A percentile compares a stretch with the other conserved stretches of the same genome.
phyloP scores from a whole-genome alignment of 2,329 filamentous ascomycete species.

The Conoideocrella luteorostrata region DNA sequence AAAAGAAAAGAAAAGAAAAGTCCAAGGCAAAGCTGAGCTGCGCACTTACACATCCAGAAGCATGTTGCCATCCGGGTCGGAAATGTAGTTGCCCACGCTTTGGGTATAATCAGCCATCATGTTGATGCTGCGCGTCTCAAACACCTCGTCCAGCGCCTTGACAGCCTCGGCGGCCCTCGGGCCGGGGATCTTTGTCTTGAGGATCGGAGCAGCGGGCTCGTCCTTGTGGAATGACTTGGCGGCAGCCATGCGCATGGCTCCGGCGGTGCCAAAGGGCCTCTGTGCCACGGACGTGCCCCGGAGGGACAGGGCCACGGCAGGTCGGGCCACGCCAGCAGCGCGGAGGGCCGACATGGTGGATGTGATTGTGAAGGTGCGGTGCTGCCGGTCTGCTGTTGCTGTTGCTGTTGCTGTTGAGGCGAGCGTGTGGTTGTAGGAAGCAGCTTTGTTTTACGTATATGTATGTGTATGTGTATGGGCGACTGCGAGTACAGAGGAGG shows the following conservation, averaged over 20 bases:
- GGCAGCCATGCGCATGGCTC: slow-evolving; percentile 20
- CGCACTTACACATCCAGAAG: slow-evolving; percentile 63
- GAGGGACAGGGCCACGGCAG: slow-evolving; percentile 3
- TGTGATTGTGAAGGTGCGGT: no score
- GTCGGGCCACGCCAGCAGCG: slow-evolving; percentile 9
- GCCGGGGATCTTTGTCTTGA: slow-evolving; percentile 64
- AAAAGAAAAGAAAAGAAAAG: not conserved
- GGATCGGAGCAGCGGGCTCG: slow-evolving; percentile 45
- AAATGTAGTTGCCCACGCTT: slow-evolving; percentile 75
- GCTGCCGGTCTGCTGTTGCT: no score
- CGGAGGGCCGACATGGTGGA: slow-evolving; percentile 13
- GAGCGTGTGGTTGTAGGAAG: not conserved
- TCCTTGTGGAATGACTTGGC: slow-evolving; percentile 35
- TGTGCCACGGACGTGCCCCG: slow-evolving; percentile 5
- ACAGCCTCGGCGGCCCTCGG: slow-evolving; percentile 65
- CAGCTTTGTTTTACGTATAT: not conserved
- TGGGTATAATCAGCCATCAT: slow-evolving; percentile 71
- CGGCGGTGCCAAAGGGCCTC: slow-evolving; percentile 10
- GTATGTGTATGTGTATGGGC: not conserved
- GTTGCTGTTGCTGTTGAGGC: no score
- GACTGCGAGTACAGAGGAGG: not conserved
- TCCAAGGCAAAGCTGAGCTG: not conserved
- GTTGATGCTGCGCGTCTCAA: slow-evolving; percentile 81
- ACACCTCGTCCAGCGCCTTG: slow-evolving; percentile 67
- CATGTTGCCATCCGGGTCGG: slow-evolving; percentile 64